Percentiles rank a stretch among this genome's conserved stretches.
Evolutionary conservation across 1,284 basidiomycete genomes (phyloP).

Genomic region (Boletus sp.): DNA sequence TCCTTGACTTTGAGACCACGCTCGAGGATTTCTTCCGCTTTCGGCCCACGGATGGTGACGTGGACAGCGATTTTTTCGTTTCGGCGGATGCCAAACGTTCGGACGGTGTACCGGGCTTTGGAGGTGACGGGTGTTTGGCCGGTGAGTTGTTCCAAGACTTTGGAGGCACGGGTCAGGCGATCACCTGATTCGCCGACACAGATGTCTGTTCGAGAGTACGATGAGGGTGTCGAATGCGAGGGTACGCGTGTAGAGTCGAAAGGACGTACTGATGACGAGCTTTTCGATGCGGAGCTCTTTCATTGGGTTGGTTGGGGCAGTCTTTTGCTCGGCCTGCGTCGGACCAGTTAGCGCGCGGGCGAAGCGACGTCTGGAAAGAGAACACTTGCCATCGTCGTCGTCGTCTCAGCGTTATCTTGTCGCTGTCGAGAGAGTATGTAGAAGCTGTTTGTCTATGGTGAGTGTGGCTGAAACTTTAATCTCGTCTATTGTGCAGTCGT

Average conservation of each 20-base stretch:
- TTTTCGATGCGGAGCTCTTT: slow-evolving; percentile 98
- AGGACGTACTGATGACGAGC: slow-evolving; percentile 93
- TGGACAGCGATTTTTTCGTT: slow-evolving; percentile 99
- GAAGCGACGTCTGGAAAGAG: no score
- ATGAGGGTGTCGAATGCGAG: not conserved
- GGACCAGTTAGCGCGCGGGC: not conserved
- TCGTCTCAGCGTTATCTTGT: slow-evolving; percentile 40
- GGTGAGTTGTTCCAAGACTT: slow-evolving; percentile 99
- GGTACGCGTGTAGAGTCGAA: not conserved
- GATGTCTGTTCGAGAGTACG: slow-evolving; percentile 71
- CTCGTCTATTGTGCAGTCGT: slow-evolving; percentile 36
- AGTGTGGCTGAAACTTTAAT: slow-evolving; percentile 55
- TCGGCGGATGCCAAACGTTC: slow-evolving; percentile 98
- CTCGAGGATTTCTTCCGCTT: slow-evolving; percentile 99
- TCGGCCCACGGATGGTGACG: slow-evolving; percentile 99
- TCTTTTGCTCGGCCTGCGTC: slow-evolving; percentile 83
- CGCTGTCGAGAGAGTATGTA: slow-evolving; percentile 29
- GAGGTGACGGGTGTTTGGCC: slow-evolving; percentile 99
- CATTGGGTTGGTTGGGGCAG: slow-evolving; percentile 90
- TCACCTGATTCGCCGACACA: slow-evolving; percentile 99
- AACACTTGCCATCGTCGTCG: slow-evolving; percentile 35
- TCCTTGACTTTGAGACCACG: slow-evolving; percentile 99
- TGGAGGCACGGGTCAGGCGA: slow-evolving; percentile 98
- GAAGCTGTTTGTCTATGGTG: slow-evolving; percentile 35
- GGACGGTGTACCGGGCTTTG: slow-evolving; percentile 99